Conservation (phyloP, 2,329 filamentous ascomycete species). For the Epichloe uncinata region DNA sequence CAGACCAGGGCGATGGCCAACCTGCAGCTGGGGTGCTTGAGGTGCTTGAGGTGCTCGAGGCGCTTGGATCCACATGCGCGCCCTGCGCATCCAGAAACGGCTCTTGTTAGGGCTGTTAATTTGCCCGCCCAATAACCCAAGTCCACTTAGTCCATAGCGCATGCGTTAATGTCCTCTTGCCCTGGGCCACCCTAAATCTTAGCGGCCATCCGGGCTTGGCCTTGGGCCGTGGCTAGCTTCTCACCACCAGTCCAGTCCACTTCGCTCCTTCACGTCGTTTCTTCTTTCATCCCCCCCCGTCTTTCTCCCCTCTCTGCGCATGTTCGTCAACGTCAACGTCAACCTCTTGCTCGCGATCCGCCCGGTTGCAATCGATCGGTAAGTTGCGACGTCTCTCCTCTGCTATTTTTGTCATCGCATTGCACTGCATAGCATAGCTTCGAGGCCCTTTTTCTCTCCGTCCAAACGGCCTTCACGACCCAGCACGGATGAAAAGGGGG, state of each 20-base stretch:
- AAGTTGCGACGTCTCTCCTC: not conserved
- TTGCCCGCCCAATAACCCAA: too few relatives aligned
- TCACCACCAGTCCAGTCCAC: not conserved
- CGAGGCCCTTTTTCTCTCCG: not conserved
- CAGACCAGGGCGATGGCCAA: not conserved
- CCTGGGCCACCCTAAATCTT: too few relatives aligned
- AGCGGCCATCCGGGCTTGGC: too few relatives aligned
- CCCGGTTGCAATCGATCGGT: conserved; percentile 1
- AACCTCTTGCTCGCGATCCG: conserved; percentile 1
- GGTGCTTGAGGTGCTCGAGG: not conserved
- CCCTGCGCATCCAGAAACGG: not conserved
- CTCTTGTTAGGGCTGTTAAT: not conserved
- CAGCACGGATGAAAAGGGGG: not conserved
- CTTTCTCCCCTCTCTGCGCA: not conserved
- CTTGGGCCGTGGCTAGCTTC: not conserved
- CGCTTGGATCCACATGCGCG: not conserved
- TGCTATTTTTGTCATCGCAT: not conserved
- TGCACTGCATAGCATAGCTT: not conserved
- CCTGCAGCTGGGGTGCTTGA: too few relatives aligned
- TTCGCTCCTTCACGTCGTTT: not conserved
- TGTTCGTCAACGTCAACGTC: not conserved
- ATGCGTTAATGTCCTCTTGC: too few relatives aligned
- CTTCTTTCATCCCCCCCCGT: not conserved
- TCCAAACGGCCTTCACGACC: not conserved
- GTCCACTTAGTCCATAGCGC: too few relatives aligned